A percentile compares a stretch with the other conserved stretches of the same genome.
Conservation (phyloP, 2,329 filamentous ascomycete species). For the Aspergillus floridensis region DNA sequence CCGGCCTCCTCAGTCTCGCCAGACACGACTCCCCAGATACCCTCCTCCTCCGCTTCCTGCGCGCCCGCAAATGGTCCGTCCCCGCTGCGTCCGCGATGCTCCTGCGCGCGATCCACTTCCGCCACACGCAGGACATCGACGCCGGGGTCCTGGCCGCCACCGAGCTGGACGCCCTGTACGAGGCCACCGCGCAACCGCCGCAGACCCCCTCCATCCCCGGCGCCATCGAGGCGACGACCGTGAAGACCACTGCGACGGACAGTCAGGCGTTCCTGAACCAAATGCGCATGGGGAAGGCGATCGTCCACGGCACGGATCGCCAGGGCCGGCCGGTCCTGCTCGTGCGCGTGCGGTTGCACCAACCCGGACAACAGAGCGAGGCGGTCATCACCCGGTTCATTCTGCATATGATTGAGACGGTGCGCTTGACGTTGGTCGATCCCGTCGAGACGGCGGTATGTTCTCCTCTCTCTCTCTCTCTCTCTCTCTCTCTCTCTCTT, state of each 20-base stretch:
- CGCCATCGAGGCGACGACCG: slow-evolving; percentile 58
- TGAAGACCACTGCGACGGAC: slow-evolving; percentile 58
- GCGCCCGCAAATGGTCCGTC: slow-evolving; percentile 89
- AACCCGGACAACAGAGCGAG: slow-evolving; percentile 78
- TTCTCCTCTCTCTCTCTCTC: neutral
- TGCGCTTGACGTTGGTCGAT: slow-evolving; percentile 71
- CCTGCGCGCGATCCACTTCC: slow-evolving; percentile 87
- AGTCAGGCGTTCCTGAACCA: slow-evolving; percentile 76
- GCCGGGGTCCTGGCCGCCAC: slow-evolving; percentile 76
- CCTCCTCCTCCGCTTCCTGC: slow-evolving; percentile 72
- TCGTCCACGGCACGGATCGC: slow-evolving; percentile 80
- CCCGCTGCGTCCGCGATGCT: slow-evolving; percentile 89
- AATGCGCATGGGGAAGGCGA: slow-evolving; percentile 85
- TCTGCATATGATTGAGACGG: slow-evolving; percentile 88
- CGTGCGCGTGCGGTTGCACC: slow-evolving; percentile 76
- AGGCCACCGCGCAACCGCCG: slow-evolving; percentile 56
- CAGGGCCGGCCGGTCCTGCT: slow-evolving; percentile 78
- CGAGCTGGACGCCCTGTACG: slow-evolving; percentile 62
- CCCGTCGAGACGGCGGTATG: slow-evolving; percentile 87
- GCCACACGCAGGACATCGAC: slow-evolving; percentile 76
- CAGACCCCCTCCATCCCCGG: slow-evolving; percentile 24
- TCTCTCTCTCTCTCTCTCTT: neutral
- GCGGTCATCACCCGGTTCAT: slow-evolving; percentile 81
- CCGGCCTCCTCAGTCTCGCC: slow-evolving; percentile 81
- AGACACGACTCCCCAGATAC: slow-evolving; percentile 93